Conservation (phyloP, 306 rosid genomes). For the Malus asiatica region DNA sequence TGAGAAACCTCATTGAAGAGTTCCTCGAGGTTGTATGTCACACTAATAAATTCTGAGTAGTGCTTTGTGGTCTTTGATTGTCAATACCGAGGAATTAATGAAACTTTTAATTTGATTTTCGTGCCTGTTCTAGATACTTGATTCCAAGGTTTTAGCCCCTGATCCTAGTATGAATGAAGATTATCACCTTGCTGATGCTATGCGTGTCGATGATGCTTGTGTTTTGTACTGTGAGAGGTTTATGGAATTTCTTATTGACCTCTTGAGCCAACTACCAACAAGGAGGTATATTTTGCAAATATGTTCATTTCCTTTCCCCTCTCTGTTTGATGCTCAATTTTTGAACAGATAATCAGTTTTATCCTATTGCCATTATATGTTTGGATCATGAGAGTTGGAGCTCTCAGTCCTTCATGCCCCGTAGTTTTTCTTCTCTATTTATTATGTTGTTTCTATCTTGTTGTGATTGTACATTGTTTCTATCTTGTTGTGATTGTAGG, state of each 20-base stretch:
- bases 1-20: constrained; percentile 79
- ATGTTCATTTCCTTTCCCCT: background rate
- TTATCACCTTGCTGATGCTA: constrained; percentile 31
- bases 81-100: background rate
- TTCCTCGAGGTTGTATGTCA: constrained; percentile 65
- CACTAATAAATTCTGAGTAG: constrained; percentile 5
- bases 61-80: background rate
- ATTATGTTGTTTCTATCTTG: background rate
- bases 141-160: constrained; percentile 49
- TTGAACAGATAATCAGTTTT: background rate
- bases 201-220: constrained; percentile 62
- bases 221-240: constrained; percentile 95
- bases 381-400: background rate
- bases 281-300: constrained; percentile 53
- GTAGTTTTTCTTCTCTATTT: background rate
- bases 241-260: constrained; percentile 97
- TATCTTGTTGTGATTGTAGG: constrained; percentile 33
- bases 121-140: constrained; percentile 56
- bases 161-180: constrained; percentile 32
- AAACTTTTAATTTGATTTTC: constrained; percentile 1
- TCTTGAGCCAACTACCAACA: constrained; percentile 92
- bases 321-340: background rate
- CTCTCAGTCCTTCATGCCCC: background rate
- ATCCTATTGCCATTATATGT: background rate
- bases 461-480: constrained; percentile 21